Evolutionary conservation across 345 rosid genomes (phyloP).

Genomic region (Xanthoceras sorbifolium): DNA sequence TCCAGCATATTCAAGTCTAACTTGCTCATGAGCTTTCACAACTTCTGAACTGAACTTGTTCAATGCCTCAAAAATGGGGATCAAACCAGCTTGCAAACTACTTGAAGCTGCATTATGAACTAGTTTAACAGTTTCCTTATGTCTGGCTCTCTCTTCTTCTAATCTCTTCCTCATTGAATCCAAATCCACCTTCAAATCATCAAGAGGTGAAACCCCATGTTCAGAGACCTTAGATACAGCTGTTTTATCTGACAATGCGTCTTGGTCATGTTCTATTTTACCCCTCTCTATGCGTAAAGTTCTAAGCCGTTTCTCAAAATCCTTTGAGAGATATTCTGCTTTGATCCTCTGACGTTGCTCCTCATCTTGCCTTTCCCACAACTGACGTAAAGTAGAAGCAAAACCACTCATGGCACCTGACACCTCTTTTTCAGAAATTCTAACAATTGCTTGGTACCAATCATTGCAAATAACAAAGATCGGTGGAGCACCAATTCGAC

Average conservation of each 20-base stretch:
- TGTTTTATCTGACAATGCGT: constrained; percentile 58
- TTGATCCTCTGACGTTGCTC: constrained; percentile 73
- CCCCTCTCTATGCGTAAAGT: constrained; percentile 60
- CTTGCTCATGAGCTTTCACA: constrained; percentile 75
- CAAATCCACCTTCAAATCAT: constrained; percentile 86
- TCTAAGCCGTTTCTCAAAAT: constrained; percentile 71
- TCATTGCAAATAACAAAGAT: constrained; percentile 82
- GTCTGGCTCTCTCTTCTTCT: constrained; percentile 71
- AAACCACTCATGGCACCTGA: constrained; percentile 64
- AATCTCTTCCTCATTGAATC: constrained; percentile 79
- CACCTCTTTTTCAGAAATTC: constrained; percentile 70
- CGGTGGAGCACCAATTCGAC: constrained; percentile 84
- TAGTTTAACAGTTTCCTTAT: constrained; percentile 65
- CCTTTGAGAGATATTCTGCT: constrained; percentile 76
- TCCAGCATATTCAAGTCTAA: constrained; percentile 47
- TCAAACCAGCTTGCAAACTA: constrained; percentile 77
- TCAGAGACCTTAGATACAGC: constrained; percentile 57
- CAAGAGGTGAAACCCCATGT: constrained; percentile 72
- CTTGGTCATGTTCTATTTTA: constrained; percentile 57
- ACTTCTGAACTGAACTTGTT: constrained; percentile 72
- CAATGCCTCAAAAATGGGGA: constrained; percentile 83
- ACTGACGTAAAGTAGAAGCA: constrained; percentile 61
- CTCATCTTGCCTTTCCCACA: constrained; percentile 90
- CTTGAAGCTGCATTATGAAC: constrained; percentile 78
- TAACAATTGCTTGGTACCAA: constrained; percentile 76